Conservation (phyloP, 371 early-diverging fungal genomes). For the Mucor piriformis region DNA sequence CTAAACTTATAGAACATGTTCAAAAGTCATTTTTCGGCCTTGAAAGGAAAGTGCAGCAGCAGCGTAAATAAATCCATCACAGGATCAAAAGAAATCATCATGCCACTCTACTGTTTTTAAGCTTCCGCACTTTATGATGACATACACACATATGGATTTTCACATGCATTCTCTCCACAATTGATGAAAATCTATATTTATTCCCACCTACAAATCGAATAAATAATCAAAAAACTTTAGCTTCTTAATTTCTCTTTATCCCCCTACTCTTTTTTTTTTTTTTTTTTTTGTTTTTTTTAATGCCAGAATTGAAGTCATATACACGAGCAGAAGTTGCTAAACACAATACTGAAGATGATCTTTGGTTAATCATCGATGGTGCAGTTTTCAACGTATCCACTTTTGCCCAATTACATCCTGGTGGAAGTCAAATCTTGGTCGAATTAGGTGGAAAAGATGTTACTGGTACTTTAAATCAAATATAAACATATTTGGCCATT, state of each 20-base stretch:
- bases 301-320: conserved; percentile 47
- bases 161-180: neutral
- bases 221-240: neutral
- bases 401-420: conserved; percentile 90
- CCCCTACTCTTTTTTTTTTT: neutral
- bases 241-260: neutral
- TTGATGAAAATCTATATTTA: neutral
- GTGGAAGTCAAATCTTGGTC: conserved; percentile 74
- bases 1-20: conserved; percentile 1
- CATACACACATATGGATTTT: neutral
- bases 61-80: neutral
- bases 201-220: neutral
- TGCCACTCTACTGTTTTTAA: neutral
- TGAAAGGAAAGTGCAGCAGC: neutral
- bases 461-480: conserved; percentile 50
- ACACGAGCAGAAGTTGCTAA: conserved; percentile 78
- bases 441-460: conserved; percentile 79
- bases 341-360: conserved; percentile 77
- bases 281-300: conserved; percentile 16
- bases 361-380: conserved; percentile 88
- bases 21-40: neutral
- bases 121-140: neutral
- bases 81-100: neutral
- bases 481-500: neutral
- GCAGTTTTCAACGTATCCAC: conserved; percentile 90